These are phyloP conservation scores for Daucus carota DNA, from an alignment of 129 eudicot genomes.

Conservation along the genomic window DNA sequence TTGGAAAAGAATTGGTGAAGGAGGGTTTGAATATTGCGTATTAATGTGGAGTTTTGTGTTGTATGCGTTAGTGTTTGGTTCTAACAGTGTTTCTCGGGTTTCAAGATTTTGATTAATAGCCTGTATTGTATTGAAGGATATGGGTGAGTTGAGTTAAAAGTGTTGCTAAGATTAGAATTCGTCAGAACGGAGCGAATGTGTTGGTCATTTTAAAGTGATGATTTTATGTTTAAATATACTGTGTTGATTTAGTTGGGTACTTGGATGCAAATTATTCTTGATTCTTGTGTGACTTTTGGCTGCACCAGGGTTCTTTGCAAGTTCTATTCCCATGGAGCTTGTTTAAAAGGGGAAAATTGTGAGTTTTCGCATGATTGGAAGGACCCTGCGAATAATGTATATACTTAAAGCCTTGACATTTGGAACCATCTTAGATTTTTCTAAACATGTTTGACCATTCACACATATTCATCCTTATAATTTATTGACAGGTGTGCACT, in stretches of 20 bases:
- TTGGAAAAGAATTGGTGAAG: not conserved
- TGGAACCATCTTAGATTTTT: not conserved
- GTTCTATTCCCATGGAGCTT: conserved; percentile 86
- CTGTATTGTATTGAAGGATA: not conserved
- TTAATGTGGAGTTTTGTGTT: not conserved
- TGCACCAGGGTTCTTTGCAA: conserved; percentile 79
- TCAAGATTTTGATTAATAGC: not conserved
- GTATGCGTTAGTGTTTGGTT: too few species aligned
- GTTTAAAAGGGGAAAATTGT: conserved; percentile 91
- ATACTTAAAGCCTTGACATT: not conserved
- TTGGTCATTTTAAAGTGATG: not conserved
- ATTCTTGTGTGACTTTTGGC: not conserved
- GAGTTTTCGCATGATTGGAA: conserved; percentile 91
- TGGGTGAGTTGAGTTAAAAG: not conserved
- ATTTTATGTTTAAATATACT: not conserved
- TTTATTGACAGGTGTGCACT: conserved; percentile 62
- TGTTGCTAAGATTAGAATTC: not conserved
- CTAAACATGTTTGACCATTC: not conserved
- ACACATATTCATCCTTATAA: not conserved
- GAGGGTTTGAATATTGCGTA: not conserved
- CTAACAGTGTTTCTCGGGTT: not conserved
- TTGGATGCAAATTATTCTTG: not conserved
- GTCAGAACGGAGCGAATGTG: not conserved
- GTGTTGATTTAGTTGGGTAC: not conserved
- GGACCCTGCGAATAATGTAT: conserved; percentile 82